Conservation (phyloP, 805 yeast species). For the Millerago galiae region DNA sequence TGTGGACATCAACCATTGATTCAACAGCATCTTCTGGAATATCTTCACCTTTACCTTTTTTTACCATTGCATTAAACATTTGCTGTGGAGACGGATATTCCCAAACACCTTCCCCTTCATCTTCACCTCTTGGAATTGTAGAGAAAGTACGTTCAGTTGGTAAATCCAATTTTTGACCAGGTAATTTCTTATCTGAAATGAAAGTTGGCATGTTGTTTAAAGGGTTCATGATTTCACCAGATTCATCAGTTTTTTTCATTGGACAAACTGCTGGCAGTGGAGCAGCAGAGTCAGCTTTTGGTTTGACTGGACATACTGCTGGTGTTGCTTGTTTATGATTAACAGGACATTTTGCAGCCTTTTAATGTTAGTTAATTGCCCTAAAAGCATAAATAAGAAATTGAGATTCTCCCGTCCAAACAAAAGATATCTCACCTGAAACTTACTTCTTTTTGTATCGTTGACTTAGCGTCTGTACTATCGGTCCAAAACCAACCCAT, state of each 20-base stretch:
- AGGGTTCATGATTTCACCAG: conserved; percentile 49
- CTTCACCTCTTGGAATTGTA: conserved; percentile 78
- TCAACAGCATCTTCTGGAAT: conserved; percentile 95
- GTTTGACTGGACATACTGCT: conserved; percentile 37
- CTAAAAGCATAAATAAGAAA: no score
- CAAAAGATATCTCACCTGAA: not conserved
- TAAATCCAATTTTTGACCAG: conserved; percentile 72
- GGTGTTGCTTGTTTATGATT: conserved; percentile 11
- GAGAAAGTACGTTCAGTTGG: conserved; percentile 83
- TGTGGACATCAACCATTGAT: conserved; percentile 95
- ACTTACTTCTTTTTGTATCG: conserved; percentile 3
- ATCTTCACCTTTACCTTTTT: conserved; percentile 84
- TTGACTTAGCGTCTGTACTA: conserved; percentile 1
- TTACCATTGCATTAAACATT: conserved; percentile 95
- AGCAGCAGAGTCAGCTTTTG: conserved; percentile 11
- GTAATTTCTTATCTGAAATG: conserved; percentile 58
- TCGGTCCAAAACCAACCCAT: conserved; percentile 96
- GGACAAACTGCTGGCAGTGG: conserved; percentile 33
- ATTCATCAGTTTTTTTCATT: conserved; percentile 25
- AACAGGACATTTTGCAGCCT: conserved; percentile 13
- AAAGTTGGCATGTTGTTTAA: conserved; percentile 82
- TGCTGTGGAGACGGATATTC: conserved; percentile 99
- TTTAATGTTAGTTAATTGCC: not conserved
- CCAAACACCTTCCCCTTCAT: conserved; percentile 72
- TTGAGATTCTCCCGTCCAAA: no score